Evolutionary conservation across 805 yeast species (phyloP).

Genomic region (Pichia nanzhaoensis): DNA sequence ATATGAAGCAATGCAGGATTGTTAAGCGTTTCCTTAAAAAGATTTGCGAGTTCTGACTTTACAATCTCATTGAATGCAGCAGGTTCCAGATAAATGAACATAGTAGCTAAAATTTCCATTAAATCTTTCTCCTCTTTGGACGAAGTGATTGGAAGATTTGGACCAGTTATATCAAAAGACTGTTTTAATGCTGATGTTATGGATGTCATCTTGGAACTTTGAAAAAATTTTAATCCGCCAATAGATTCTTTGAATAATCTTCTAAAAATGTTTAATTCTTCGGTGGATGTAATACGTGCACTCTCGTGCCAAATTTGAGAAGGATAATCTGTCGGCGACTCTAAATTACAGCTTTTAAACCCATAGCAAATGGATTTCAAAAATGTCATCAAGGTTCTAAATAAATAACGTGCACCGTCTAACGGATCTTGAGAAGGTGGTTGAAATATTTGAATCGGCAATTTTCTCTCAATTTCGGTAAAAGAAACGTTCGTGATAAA

Average conservation of each 20-base stretch:
- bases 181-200: conserved; percentile 29
- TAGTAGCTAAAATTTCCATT: conserved; percentile 92
- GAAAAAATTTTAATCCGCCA: conserved; percentile 70
- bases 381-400: conserved; percentile 84
- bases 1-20: conserved; percentile 84
- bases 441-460: conserved; percentile 57
- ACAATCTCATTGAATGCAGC: conserved; percentile 93
- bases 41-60: conserved; percentile 66
- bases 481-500: conserved; percentile 27
- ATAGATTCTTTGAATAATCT: conserved; percentile 80
- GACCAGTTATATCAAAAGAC: conserved; percentile 64
- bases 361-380: conserved; percentile 86
- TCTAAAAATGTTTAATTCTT: conserved; percentile 74
- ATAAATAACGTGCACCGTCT: conserved; percentile 81
- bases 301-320: conserved; percentile 72
- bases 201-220: conserved; percentile 44
- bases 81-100: conserved; percentile 89
- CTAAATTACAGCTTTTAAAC: conserved; percentile 82
- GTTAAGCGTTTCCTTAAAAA: conserved; percentile 71
- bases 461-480: conserved; percentile 39
- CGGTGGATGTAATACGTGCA: conserved; percentile 76
- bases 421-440: conserved; percentile 55
- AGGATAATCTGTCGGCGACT: conserved; percentile 51
- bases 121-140: conserved; percentile 91
- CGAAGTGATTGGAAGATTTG: conserved; percentile 77